phyloP scores from a whole-genome alignment of 164 flowering plant species.

The Piper longum region DNA sequence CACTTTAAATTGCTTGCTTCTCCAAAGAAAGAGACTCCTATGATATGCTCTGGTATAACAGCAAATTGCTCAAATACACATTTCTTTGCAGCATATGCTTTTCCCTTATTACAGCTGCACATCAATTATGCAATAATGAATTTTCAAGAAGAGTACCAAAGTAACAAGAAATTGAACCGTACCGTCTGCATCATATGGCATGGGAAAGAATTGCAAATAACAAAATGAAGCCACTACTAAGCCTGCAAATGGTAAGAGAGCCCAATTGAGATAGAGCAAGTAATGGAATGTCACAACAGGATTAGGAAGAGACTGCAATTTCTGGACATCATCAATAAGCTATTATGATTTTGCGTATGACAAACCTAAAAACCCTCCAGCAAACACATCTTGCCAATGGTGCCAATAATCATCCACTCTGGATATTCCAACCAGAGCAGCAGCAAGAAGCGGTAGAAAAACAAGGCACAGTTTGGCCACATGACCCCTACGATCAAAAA shows the following conservation, averaged over 20 bases:
- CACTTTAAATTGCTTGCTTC: too few species aligned
- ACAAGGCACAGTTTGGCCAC: slow-evolving; percentile 57
- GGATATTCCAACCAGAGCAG: slow-evolving; percentile 57
- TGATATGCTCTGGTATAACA: too few species aligned
- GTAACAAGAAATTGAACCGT: not conserved
- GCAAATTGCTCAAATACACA: too few species aligned
- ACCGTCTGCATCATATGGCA: slow-evolving; percentile 8
- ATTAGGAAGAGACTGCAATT: too few species aligned
- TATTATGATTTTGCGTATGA: not conserved
- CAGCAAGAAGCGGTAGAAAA: slow-evolving; percentile 45
- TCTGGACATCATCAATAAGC: too few species aligned
- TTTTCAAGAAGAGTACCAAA: not conserved
- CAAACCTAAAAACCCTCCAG: slow-evolving; percentile 61
- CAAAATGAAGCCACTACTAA: slow-evolving; percentile 8
- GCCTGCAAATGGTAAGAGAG: slow-evolving; percentile 3
- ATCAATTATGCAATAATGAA: too few species aligned
- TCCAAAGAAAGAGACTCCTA: too few species aligned
- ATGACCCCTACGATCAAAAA: slow-evolving; percentile 53
- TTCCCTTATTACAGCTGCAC: too few species aligned
- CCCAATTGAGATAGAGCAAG: not conserved
- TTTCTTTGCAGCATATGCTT: too few species aligned
- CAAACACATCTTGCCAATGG: slow-evolving; percentile 80
- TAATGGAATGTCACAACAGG: not conserved
- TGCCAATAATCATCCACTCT: slow-evolving; percentile 82
- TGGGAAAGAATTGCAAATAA: slow-evolving; percentile 10